phyloP scores from a whole-genome alignment of 2,329 filamentous ascomycete genomes.

The Pseudohalonectria lignicola region DNA sequence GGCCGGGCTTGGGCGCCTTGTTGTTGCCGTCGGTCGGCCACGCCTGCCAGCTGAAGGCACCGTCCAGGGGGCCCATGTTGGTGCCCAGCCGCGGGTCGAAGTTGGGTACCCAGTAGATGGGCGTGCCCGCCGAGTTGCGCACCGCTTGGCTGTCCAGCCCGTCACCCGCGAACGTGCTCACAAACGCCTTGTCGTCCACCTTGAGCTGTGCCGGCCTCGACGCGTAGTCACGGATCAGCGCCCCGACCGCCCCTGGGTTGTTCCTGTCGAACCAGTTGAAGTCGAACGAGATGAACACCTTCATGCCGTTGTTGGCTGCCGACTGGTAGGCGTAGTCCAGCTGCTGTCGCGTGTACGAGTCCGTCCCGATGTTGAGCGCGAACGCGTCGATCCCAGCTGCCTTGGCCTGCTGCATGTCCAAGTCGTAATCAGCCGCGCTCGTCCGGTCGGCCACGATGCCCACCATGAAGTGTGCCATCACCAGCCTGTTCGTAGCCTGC shows the following conservation, averaged over 20 bases:
- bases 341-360: slow-evolving; percentile 34
- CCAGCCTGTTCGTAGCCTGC: too few relatives aligned
- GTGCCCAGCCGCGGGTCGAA: slow-evolving; percentile 30
- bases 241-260: too few relatives aligned
- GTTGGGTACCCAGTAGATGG: slow-evolving; percentile 38
- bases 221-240: too few relatives aligned
- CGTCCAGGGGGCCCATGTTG: background rate
- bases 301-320: slow-evolving; percentile 33
- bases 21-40: background rate
- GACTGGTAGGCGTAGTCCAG: slow-evolving; percentile 36
- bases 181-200: slow-evolving; percentile 29
- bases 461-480: too few relatives aligned
- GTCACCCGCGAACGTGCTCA: slow-evolving; percentile 1
- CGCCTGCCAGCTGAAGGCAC: slow-evolving; percentile 1
- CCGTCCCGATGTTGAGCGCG: slow-evolving; percentile 19
- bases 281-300: slow-evolving; percentile 46
- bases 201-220: too few relatives aligned
- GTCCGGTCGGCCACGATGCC: too few relatives aligned
- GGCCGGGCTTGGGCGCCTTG: slow-evolving; percentile 15
- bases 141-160: too few relatives aligned
- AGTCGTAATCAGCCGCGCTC: too few relatives aligned
- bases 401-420: slow-evolving; percentile 12
- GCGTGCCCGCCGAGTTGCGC: slow-evolving; percentile 26
- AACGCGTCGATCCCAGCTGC: slow-evolving; percentile 17
- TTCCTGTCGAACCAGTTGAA: too few relatives aligned